Evolutionary conservation across 352 stramenopile genomes (phyloP).

Genomic region (Phytophthora pinifolia): DNA sequence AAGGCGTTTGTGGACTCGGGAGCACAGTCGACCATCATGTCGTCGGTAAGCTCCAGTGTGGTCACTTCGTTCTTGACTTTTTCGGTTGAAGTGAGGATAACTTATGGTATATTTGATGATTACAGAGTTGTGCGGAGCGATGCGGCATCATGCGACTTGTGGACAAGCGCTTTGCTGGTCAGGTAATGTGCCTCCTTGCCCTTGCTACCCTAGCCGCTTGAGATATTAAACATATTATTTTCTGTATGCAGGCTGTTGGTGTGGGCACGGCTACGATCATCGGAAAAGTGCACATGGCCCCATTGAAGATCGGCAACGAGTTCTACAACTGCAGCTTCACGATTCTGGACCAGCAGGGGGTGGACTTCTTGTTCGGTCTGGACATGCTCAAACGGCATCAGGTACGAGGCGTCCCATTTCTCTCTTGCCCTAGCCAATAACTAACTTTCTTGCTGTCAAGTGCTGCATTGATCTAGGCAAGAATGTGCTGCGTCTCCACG

Average conservation of each 20-base stretch:
- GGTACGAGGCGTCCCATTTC: constrained; percentile 33
- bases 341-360: constrained; percentile 91
- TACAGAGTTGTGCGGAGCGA: constrained; percentile 83
- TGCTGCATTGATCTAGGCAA: constrained; percentile 96
- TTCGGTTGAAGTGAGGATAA: background rate
- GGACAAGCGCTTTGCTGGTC: constrained; percentile 88
- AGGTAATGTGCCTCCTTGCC: constrained; percentile 37
- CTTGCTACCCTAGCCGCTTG: no score
- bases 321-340: constrained; percentile 96
- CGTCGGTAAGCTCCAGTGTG: constrained; percentile 47
- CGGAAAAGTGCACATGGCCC: constrained; percentile 93
- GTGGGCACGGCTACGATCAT: constrained; percentile 97
- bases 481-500: constrained; percentile 87
- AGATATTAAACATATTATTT: no score
- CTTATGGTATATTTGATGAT: constrained; percentile 2
- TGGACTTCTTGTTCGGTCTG: constrained; percentile 98
- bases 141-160: constrained; percentile 91
- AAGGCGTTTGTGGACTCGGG: constrained; percentile 93
- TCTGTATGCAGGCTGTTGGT: constrained; percentile 78
- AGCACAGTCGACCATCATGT: constrained; percentile 93
- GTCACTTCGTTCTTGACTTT: background rate
- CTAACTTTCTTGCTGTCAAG: constrained; percentile 37
- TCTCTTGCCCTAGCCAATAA: no score
- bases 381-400: constrained; percentile 98
- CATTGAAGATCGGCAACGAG: constrained; percentile 87